Evolutionary conservation across 768 basidiomycete species (phyloP), one percentile per base, ranked within the genome.

Genomic region (Tulasnella sp.): DNA sequence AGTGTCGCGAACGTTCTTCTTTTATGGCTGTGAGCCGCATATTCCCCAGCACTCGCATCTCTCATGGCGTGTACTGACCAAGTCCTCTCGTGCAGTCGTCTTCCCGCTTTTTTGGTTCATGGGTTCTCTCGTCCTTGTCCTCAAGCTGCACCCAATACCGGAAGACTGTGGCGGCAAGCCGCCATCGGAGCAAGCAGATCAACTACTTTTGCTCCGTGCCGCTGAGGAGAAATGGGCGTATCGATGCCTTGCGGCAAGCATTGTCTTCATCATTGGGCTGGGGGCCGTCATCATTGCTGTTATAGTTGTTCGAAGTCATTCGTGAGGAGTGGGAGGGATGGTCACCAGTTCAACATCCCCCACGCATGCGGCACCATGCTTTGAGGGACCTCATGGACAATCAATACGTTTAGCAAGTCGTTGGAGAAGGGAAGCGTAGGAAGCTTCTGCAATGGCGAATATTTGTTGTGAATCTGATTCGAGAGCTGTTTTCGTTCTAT

Each of bases 161-260:
- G 31, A 30, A 15, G 49, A 52, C 19, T 30, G 2, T 5, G n/a
- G 58, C 9, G 58, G 58, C 12, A 50, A 53, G 34, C 27, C 49
- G 17, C 27, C 27, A 2, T 50, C 53, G 17, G 58, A 50, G 27
- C 58, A 59, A 21, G 34, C 5, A 24, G 58, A 59, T 34, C 31
- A 30, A 49, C 58, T 59, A 15, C 12, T 17, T 8, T 49, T 59
- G 7, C 42, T 59, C 31, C 7, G 38, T 1, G 31, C 24, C 17
- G 17, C 50, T 2, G 59, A 60, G 45, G 58, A 52, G 12, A 59
- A 59, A 43, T 59, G 58, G 58, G 58, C 58, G 17, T 49, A 58
- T 49, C 43, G 56, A 50, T 58, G 56, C 44, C 45, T 58, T 12
- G 38, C 11, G 10, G 56, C 56, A n/a, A 10, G 22, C 21, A 44